Evolutionary conservation across 2,329 filamentous ascomycete genomes (phyloP).

Genomic region (Dactylellina sp.): DNA sequence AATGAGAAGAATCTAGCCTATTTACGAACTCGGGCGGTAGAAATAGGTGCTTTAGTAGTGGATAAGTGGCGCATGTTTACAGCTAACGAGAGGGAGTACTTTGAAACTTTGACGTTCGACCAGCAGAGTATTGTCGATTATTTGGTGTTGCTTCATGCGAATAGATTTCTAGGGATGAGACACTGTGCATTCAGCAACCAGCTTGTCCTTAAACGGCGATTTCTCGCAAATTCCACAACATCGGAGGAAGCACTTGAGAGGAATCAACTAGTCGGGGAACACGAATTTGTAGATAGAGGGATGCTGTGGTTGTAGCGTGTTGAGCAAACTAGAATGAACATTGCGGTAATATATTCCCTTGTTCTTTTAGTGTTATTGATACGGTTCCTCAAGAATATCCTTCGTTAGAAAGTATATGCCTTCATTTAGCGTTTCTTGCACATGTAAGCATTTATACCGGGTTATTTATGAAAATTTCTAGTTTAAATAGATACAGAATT

Average conservation of each 20-base stretch:
- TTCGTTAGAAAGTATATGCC: too few relatives aligned
- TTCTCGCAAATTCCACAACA: not conserved
- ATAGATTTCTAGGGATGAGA: slow-evolving; percentile 63
- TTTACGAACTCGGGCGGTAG: slow-evolving; percentile 65
- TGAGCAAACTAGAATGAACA: not conserved
- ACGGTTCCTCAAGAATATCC: too few relatives aligned
- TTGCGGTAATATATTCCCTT: too few relatives aligned
- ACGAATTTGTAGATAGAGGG: not conserved
- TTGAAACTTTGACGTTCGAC: slow-evolving; percentile 65
- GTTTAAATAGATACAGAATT: too few relatives aligned
- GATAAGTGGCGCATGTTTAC: slow-evolving; percentile 64
- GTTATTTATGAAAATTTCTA: too few relatives aligned
- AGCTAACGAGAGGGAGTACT: slow-evolving; percentile 62
- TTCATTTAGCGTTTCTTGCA: too few relatives aligned
- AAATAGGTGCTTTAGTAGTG: slow-evolving; percentile 63
- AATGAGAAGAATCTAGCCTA: slow-evolving; percentile 62
- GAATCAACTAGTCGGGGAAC: not conserved
- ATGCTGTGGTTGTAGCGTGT: not conserved
- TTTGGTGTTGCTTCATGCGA: slow-evolving; percentile 64
- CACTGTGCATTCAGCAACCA: not conserved
- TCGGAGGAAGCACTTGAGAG: not conserved
- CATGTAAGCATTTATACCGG: too few relatives aligned
- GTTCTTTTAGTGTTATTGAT: too few relatives aligned
- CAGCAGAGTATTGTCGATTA: slow-evolving; percentile 66
- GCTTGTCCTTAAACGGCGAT: not conserved